These are phyloP conservation scores for Gryganskiella cystojenkinii DNA, from an alignment of 192 early-diverging fungal species.

Conservation along the genomic window DNA sequence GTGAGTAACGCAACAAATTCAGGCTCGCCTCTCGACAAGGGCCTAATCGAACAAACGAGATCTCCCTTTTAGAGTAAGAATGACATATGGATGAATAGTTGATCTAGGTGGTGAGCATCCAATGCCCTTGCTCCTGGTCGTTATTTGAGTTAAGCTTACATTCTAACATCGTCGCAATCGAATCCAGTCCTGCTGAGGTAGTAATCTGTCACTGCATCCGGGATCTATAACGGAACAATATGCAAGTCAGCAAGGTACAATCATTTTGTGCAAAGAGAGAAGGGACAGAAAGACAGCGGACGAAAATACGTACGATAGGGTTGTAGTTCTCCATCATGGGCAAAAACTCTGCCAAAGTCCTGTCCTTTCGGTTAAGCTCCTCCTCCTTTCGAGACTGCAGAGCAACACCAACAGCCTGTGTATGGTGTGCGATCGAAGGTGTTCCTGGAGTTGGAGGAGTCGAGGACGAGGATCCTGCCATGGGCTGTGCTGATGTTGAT, in stretches of 20 bases:
- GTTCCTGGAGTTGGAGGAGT: not conserved
- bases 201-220: slow-evolving; percentile 95
- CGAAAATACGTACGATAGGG: slow-evolving; percentile 74
- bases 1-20: too few relatives aligned
- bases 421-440: slow-evolving; percentile 29
- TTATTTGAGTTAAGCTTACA: too few relatives aligned
- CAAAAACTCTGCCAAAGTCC: slow-evolving; percentile 85
- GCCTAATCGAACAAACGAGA: too few relatives aligned
- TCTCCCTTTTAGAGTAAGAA: too few relatives aligned
- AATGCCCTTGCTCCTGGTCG: not conserved
- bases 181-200: slow-evolving; percentile 84
- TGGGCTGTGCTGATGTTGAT: not conserved
- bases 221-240: slow-evolving; percentile 67
- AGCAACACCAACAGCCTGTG: slow-evolving; percentile 30
- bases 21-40: too few relatives aligned
- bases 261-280: not conserved
- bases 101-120: not conserved
- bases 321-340: slow-evolving; percentile 87
- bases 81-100: too few relatives aligned
- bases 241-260: not conserved
- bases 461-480: too few relatives aligned
- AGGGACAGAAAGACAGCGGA: not conserved
- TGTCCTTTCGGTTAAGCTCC: slow-evolving; percentile 71
- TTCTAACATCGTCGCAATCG: slow-evolving; percentile 79
- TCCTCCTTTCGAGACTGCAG: slow-evolving; percentile 56